Percentiles rank a stretch among this genome's conserved stretches.
Conservation (phyloP, 2,329 filamentous ascomycete genomes). For the Trichoderma citrinoviride region DNA sequence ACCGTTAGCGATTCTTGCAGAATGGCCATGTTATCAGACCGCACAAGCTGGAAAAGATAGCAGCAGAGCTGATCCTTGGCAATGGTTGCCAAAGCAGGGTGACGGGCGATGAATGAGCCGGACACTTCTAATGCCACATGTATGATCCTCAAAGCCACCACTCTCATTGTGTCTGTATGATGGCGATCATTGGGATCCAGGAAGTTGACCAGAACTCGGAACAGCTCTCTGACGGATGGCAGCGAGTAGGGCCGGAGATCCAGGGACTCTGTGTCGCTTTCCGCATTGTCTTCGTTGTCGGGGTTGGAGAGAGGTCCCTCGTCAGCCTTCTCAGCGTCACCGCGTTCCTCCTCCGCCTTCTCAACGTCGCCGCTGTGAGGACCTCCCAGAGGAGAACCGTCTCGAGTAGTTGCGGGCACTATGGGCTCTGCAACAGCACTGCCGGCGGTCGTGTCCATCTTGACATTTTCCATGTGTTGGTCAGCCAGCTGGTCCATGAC, state of each 20-base stretch:
- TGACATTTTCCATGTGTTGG: constrained; percentile 70
- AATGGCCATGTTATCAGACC: constrained; percentile 94
- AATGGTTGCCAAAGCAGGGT: constrained; percentile 80
- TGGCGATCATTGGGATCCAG: constrained; percentile 89
- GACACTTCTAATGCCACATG: constrained; percentile 96
- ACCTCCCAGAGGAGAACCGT: neutral
- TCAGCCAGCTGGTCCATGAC: constrained; percentile 65
- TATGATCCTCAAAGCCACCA: constrained; percentile 96
- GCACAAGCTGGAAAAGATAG: constrained; percentile 91
- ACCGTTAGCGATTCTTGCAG: constrained; percentile 91
- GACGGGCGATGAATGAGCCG: constrained; percentile 88
- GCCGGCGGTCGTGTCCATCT: constrained; percentile 69
- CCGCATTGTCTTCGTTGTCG: constrained; percentile 38
- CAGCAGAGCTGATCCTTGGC: constrained; percentile 92
- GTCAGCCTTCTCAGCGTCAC: neutral
- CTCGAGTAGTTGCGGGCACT: constrained; percentile 14
- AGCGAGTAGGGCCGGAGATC: constrained; percentile 86
- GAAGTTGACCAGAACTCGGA: constrained; percentile 89
- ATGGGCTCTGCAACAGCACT: constrained; percentile 18
- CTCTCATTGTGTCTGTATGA: constrained; percentile 90
- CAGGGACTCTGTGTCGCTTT: constrained; percentile 46
- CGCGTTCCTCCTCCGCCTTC: neutral
- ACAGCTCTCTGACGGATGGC: constrained; percentile 90
- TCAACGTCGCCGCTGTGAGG: neutral
- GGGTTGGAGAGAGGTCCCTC: constrained; percentile 22